Base-by-base conservation (phyloP, 257 asterid species). In the Rauvolfia tetraphylla region DNA sequence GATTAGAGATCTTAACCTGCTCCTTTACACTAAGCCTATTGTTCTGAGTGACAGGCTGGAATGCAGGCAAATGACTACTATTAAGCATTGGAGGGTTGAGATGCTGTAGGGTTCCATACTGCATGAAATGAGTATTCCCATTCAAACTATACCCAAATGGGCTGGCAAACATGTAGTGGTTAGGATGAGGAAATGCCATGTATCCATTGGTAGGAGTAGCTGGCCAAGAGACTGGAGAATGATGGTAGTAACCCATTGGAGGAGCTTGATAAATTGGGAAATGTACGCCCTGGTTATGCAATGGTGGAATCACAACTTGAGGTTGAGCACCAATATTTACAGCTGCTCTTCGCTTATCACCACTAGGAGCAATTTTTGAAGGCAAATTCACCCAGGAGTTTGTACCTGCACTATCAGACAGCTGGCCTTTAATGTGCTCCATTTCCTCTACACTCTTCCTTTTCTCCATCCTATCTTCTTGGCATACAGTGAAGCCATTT, bases 191-290 rank as follows among this genome's bases (percentile, higher is more conserved):
- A 76, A 82, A 84, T 29, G 97, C 68, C 87, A 88, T 75, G 78
- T 91, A 77, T 38, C 96, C 94, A 80, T 89, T 92, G 13, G 91
- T 79, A 53, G 95, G 93, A 78, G 88, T 82, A 13, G 87, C 79
- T 0, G 89, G 72, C 96, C 96, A 93, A 65, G 93, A 78, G 61
- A 87, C 86, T 39, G 97, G 90, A 81, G 79, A 85, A 84, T 90
- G 98, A 79, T 87, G 92, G 80, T 88, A 91, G 81, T 90, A 95
- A 53, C 94, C 91, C 85, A 89, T 73, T 8, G 90, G 54, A 72
- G 97, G 86, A 84, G 91, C 83, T 81, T 83, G 99, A 81, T 86
- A 89, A 76, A 89, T 63, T 1, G 97, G 95, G 80, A 81, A 91
- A 76, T 88, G 89, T 44, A 89, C 65, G 82, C 84, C 84, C 80